phyloP scores from a whole-genome alignment of 139 green algal species.

The Auxenochlorella pyrenoidosa region DNA sequence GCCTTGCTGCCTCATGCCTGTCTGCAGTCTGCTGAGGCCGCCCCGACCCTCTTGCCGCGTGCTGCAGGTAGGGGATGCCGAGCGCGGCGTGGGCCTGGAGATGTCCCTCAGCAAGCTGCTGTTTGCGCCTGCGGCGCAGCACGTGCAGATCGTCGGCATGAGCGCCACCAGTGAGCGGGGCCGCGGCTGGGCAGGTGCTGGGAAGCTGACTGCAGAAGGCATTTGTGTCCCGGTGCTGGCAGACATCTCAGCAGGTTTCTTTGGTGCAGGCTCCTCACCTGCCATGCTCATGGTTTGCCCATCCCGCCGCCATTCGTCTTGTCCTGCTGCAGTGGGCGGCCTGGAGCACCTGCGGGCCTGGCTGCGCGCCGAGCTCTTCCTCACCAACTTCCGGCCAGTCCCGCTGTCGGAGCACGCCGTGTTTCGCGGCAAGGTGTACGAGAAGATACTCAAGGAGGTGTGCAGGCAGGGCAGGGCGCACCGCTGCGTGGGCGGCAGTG shows the following conservation, averaged over 20 bases:
- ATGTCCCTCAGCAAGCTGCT: slow-evolving; percentile 72
- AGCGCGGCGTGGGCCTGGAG: slow-evolving; percentile 71
- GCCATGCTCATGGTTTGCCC: too few relatives aligned
- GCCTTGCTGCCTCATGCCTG: too few relatives aligned
- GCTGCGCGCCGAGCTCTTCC: slow-evolving; percentile 66
- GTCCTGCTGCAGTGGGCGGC: slow-evolving; percentile 37
- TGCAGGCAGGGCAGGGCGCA: neutral
- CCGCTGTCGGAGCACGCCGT: slow-evolving; percentile 73
- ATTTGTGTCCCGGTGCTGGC: too few relatives aligned
- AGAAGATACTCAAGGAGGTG: slow-evolving; percentile 13
- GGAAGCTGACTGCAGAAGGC: too few relatives aligned
- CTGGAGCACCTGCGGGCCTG: slow-evolving; percentile 54
- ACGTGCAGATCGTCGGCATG: slow-evolving; percentile 77
- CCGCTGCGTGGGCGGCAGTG: too few relatives aligned
- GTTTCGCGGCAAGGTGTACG: slow-evolving; percentile 49
- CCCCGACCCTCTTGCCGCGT: too few relatives aligned
- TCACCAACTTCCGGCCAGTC: slow-evolving; percentile 65
- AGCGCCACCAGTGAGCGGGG: slow-evolving; percentile 58
- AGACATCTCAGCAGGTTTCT: too few relatives aligned
- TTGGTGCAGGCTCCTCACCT: too few relatives aligned
- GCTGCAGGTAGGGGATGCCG: slow-evolving; percentile 36
- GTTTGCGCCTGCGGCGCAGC: slow-evolving; percentile 27
- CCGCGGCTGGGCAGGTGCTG: too few relatives aligned
- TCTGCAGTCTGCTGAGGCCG: too few relatives aligned
- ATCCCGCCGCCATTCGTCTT: too few relatives aligned